phyloP scores from a whole-genome alignment of 768 basidiomycete genomes.

The Coprinellus micaceus region DNA sequence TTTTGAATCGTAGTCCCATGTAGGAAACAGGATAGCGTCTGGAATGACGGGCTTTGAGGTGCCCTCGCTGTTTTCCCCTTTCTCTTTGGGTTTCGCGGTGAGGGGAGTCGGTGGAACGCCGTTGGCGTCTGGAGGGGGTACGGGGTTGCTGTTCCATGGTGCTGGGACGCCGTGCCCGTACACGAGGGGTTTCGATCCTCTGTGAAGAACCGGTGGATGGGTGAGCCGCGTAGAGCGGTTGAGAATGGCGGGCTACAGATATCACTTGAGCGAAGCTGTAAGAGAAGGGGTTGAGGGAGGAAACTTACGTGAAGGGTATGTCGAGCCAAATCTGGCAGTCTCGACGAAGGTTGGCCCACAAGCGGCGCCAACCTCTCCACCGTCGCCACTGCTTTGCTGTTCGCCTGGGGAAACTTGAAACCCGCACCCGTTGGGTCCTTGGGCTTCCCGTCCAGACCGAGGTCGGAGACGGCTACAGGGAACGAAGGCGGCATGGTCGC shows the following conservation, averaged over 20 bases:
- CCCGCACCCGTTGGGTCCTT: slow-evolving; percentile 41
- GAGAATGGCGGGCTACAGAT: slow-evolving; percentile 47
- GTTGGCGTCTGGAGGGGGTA: slow-evolving; percentile 26
- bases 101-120: slow-evolving; percentile 24
- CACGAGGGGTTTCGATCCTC: slow-evolving; percentile 43
- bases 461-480: slow-evolving; percentile 45
- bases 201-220: slow-evolving; percentile 62
- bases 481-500: slow-evolving; percentile 64
- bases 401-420: slow-evolving; percentile 49
- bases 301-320: slow-evolving; percentile 62
- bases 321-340: slow-evolving; percentile 65
- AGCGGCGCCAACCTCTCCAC: slow-evolving; percentile 58
- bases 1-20: slow-evolving; percentile 56
- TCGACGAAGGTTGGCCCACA: slow-evolving; percentile 58
- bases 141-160: slow-evolving; percentile 48
- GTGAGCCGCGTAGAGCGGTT: slow-evolving; percentile 58
- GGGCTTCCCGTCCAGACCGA: slow-evolving; percentile 16
- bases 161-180: slow-evolving; percentile 49
- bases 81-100: slow-evolving; percentile 29
- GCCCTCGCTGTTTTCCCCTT: slow-evolving; percentile 24
- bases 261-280: slow-evolving; percentile 3
- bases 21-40: slow-evolving; percentile 51
- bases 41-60: slow-evolving; percentile 36
- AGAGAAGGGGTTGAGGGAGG: slow-evolving; percentile 1
- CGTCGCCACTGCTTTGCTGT: slow-evolving; percentile 40